A percentile compares a stretch with the other conserved stretches of the same genome.
Conservation (phyloP, 140 eudicot species). For the Erigeron philadelphicus region DNA sequence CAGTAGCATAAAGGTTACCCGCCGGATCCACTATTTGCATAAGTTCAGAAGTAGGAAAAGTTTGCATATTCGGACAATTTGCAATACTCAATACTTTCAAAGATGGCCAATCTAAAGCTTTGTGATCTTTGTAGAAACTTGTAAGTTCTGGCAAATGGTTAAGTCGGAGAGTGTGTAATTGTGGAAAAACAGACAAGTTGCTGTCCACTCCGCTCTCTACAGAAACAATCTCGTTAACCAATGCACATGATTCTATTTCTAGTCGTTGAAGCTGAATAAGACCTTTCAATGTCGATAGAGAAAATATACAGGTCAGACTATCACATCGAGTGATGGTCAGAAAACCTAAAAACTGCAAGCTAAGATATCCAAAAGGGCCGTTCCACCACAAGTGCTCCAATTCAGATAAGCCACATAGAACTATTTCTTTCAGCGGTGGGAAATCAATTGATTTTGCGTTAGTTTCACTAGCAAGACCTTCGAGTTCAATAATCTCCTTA, state of each 20-base stretch:
- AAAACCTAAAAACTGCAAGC: conserved; percentile 23
- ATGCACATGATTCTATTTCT: conserved; percentile 26
- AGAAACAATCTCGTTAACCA: conserved; percentile 31
- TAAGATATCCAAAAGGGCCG: conserved; percentile 18
- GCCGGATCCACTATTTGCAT: conserved; percentile 13
- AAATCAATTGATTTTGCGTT: conserved; percentile 15
- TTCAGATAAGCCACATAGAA: conserved; percentile 25
- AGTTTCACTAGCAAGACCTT: conserved; percentile 20
- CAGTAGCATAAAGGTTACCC: conserved; percentile 12
- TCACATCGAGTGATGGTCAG: conserved; percentile 26
- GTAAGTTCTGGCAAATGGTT: conserved; percentile 28
- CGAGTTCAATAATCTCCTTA: conserved; percentile 28
- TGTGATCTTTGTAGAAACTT: conserved; percentile 21
- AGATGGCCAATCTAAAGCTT: conserved; percentile 30
- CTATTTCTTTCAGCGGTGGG: conserved; percentile 26
- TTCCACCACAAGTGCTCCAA: conserved; percentile 31
- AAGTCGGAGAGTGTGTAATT: conserved; percentile 25
- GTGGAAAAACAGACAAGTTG: conserved; percentile 24
- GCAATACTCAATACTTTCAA: conserved; percentile 24
- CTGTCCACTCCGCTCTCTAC: conserved; percentile 8
- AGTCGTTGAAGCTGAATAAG: conserved; percentile 28
- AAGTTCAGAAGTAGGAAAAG: conserved; percentile 19
- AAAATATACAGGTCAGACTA: conserved; percentile 24
- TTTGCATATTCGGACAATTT: conserved; percentile 21
- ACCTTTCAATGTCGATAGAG: conserved; percentile 25